phyloP scores from a whole-genome alignment of 768 basidiomycete species.

The Holtermannia corniformis region DNA sequence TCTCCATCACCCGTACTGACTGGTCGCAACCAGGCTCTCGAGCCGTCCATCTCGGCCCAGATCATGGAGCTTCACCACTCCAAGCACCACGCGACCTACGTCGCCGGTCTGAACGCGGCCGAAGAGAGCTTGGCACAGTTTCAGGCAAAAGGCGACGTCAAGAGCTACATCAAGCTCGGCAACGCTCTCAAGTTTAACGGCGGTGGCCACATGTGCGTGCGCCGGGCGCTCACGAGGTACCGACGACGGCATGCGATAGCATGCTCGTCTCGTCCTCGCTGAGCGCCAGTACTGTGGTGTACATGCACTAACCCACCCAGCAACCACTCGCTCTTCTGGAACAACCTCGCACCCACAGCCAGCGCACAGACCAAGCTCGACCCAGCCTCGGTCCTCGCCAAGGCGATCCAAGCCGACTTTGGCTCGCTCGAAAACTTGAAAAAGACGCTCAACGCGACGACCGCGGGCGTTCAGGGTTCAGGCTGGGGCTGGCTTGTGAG shows the following conservation, averaged over 20 bases:
- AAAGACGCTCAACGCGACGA: slow-evolving; percentile 74
- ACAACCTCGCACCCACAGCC: slow-evolving; percentile 72
- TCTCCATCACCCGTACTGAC: not conserved
- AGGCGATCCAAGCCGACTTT: slow-evolving; percentile 46
- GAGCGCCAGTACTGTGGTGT: not conserved
- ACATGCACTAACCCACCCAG: not conserved
- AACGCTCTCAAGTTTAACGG: slow-evolving; percentile 93
- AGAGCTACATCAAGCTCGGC: slow-evolving; percentile 76
- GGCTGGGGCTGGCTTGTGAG: slow-evolving; percentile 95
- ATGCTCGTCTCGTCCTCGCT: not conserved
- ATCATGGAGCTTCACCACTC: slow-evolving; percentile 93
- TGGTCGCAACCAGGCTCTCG: slow-evolving; percentile 51
- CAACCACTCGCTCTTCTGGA: slow-evolving; percentile 96
- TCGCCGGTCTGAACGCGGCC: slow-evolving; percentile 82
- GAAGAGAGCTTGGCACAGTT: slow-evolving; percentile 62
- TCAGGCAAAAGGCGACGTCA: slow-evolving; percentile 47
- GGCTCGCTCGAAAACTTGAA: slow-evolving; percentile 63
- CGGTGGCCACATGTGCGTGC: slow-evolving; percentile 54
- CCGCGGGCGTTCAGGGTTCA: slow-evolving; percentile 79
- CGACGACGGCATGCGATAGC: no score
- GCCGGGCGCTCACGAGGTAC: no score
- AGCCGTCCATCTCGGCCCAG: slow-evolving; percentile 82
- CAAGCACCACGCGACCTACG: slow-evolving; percentile 93
- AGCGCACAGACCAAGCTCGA: slow-evolving; percentile 47
- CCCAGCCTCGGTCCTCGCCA: slow-evolving; percentile 56